Evolutionary conservation across 495 filamentous ascomycete genomes (phyloP), one percentile per base, ranked within the genome.

Genomic region (Podospora bellae-mahoneyi): DNA sequence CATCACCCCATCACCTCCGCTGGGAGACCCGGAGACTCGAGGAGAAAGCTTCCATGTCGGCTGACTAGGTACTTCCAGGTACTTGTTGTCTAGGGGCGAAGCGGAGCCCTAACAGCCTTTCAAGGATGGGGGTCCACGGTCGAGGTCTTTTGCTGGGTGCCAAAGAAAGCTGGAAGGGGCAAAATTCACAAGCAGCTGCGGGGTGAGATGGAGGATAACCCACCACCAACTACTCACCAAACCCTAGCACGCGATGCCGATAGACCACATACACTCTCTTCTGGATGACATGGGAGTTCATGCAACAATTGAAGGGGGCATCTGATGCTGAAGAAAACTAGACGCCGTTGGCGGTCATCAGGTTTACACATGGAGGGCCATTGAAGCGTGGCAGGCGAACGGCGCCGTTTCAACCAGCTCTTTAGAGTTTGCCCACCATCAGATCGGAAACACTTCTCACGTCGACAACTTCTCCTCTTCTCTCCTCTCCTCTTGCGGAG

Each of bases 171-270:
- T 58, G 64, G 59, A 69, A 62, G 60, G 68, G 68, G 64, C 59
- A 63, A 63, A 66, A 66, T 53, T 58, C 63, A 59, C 58, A 57
- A 28, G 9, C 16, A 57, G 53, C 58, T 69, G 67, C 67, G 67
- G 67, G 67, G 67, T 59, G 66, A 67, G 16, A 55, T 28, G 26
- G 28, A 58, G 9, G 39, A 56, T 64, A 34, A 65, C 64, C 23
- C 54, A 65, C 23, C 23, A 23, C 1, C 23, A 23, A 23, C 23
- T 23, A 23, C 27, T 39, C 39, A 26, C 59, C 26, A 26, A 26
- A 23, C 18, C 23, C 28, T 19, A 62, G 60, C 60, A 48, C 59
- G 27, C 59, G 59, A 60, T 60, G 58, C 30, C 4, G 4, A 48
- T 48, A 48, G 39, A 48, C 39, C 39, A 48, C 39, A 48, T 13